A percentile compares a stretch with the other conserved stretches of the same genome.
phyloP scores from a whole-genome alignment of 257 asterid genomes.

The Solanum dulcamara region DNA sequence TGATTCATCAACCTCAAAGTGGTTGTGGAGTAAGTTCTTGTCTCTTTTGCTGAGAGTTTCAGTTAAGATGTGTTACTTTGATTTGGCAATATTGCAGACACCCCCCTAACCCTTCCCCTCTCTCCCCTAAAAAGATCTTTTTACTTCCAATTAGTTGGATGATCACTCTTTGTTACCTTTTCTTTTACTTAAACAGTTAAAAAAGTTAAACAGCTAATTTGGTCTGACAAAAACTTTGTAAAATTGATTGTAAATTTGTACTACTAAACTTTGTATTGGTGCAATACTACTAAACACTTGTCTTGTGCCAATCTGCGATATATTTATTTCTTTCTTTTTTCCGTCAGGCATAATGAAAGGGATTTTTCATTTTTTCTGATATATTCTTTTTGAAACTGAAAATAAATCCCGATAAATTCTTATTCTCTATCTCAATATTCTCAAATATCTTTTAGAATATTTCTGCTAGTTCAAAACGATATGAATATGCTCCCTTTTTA shows the following conservation, averaged over 20 bases:
- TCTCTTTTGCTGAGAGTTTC: not conserved
- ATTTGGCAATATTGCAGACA: not conserved
- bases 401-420: too few species aligned
- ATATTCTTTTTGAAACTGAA: too few species aligned
- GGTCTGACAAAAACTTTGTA: not conserved
- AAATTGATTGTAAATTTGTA: not conserved
- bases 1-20: slow-evolving; percentile 96
- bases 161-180: not conserved
- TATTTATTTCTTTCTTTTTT: not conserved
- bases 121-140: not conserved
- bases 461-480: not conserved
- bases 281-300: not conserved
- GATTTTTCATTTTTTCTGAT: not conserved
- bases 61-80: not conserved
- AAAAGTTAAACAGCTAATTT: not conserved
- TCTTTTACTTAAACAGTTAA: not conserved
- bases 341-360: not conserved
- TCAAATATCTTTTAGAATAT: not conserved
- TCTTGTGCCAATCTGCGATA: not conserved
- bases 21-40: slow-evolving; percentile 75
- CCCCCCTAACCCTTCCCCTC: not conserved
- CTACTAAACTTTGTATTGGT: not conserved
- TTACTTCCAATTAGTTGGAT: not conserved
- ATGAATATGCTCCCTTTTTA: not conserved
- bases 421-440: not conserved